These are phyloP conservation scores for Anthracocystis panici-leucophaei DNA, from an alignment of 1,284 basidiomycete genomes.

Conservation along the genomic window DNA sequence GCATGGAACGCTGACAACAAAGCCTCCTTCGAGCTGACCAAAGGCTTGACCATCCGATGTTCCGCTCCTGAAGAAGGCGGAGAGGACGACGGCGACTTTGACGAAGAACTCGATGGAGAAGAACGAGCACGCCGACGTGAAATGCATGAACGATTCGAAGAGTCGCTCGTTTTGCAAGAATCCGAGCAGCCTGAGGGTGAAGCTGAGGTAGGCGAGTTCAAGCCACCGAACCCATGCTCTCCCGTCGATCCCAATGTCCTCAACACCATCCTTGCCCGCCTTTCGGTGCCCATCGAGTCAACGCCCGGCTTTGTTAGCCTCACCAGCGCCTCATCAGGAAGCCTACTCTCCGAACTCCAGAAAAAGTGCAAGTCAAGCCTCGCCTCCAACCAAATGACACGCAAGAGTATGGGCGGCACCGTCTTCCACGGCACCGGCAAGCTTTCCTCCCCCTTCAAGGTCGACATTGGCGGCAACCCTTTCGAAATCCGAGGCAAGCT, in stretches of 20 bases:
- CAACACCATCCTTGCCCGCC: slow-evolving; percentile 75
- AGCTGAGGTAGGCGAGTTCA: slow-evolving; percentile 7
- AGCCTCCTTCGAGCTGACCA: slow-evolving; percentile 45
- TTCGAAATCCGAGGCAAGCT: slow-evolving; percentile 80
- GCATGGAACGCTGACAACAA: slow-evolving; percentile 44
- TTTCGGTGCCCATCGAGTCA: slow-evolving; percentile 74
- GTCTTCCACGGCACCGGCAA: slow-evolving; percentile 40
- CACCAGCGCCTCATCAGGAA: slow-evolving; percentile 72
- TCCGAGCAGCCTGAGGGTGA: slow-evolving; percentile 1
- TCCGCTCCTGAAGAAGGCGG: slow-evolving; percentile 20
- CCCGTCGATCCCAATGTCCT: slow-evolving; percentile 82
- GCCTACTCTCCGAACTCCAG: slow-evolving; percentile 76
- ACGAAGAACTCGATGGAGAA: slow-evolving; percentile 12
- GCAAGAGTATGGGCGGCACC: slow-evolving; percentile 65
- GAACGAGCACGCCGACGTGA: slow-evolving; percentile 15
- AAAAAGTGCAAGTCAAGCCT: slow-evolving; percentile 70
- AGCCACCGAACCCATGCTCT: slow-evolving; percentile 84
- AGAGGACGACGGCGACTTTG: slow-evolving; percentile 20
- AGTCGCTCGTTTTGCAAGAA: slow-evolving; percentile 37
- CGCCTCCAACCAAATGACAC: slow-evolving; percentile 47
- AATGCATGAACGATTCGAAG: slow-evolving; percentile 37
- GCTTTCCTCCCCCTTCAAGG: slow-evolving; percentile 24
- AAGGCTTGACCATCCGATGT: slow-evolving; percentile 44
- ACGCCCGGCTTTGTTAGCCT: slow-evolving; percentile 79
- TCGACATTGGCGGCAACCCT: slow-evolving; percentile 27